Conservation (phyloP, 2,329 filamentous ascomycete species). For the Blumeriella jaapii region DNA sequence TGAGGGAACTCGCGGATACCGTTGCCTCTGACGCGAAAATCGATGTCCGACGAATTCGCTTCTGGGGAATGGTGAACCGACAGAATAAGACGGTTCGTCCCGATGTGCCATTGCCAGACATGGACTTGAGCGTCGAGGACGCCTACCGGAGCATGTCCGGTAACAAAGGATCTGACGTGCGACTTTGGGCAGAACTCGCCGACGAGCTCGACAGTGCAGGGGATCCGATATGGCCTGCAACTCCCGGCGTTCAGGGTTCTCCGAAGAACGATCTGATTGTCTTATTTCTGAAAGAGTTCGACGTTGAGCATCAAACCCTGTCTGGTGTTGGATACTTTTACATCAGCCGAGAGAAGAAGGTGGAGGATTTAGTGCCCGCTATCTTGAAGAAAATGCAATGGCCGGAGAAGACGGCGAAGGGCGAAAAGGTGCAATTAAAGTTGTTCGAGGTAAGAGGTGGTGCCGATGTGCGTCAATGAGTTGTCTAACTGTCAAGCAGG, state of each 20-base stretch:
- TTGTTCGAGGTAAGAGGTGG: conserved; percentile 58
- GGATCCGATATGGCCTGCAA: conserved; percentile 59
- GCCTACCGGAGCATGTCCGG: conserved; percentile 52
- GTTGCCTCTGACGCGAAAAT: conserved; percentile 60
- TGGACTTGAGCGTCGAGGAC: conserved; percentile 68
- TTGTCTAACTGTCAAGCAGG: conserved; percentile 36
- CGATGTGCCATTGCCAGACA: conserved; percentile 73
- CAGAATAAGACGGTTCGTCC: conserved; percentile 95
- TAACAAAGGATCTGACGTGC: conserved; percentile 56
- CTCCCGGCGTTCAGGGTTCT: conserved; percentile 43
- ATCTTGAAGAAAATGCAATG: conserved; percentile 81
- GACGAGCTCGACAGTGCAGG: conserved; percentile 56
- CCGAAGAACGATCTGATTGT: conserved; percentile 58
- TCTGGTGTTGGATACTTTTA: conserved; percentile 75
- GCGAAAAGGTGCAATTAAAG: conserved; percentile 47
- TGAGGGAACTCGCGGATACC: conserved; percentile 60
- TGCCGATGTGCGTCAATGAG: too few species aligned
- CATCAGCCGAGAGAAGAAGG: conserved; percentile 76
- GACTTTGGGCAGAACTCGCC: conserved; percentile 77
- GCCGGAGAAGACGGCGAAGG: conserved; percentile 58
- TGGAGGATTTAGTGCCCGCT: conserved; percentile 66
- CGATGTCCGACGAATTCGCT: conserved; percentile 59
- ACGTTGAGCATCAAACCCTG: conserved; percentile 63
- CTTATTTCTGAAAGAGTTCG: conserved; percentile 87
- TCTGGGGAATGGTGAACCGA: conserved; percentile 97